Evolutionary conservation across 352 stramenopile genomes (phyloP).

Genomic region (Phytophthora citrophthora): DNA sequence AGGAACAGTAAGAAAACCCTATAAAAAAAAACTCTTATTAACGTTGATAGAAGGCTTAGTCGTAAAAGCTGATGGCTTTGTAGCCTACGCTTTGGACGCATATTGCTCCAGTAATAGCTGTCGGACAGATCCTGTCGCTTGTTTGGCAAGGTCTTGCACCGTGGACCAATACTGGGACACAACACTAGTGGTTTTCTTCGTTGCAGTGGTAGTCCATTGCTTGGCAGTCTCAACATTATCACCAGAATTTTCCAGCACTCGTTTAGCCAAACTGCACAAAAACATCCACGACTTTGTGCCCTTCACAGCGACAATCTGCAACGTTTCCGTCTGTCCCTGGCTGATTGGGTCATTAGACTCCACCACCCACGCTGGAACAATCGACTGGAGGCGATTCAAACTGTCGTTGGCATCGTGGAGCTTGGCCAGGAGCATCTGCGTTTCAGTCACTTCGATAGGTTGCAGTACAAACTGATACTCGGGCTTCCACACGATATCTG

Average conservation of each 20-base stretch:
- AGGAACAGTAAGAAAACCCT: no score
- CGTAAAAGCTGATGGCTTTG: no score
- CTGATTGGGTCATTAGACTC: neutral
- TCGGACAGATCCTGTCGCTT: conserved; percentile 2
- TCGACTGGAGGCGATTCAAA: conserved; percentile 32
- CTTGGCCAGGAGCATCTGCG: conserved; percentile 33
- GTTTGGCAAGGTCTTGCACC: neutral
- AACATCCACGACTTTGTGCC: conserved; percentile 26
- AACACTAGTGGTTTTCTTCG: neutral
- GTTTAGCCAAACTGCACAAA: conserved; percentile 18
- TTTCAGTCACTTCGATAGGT: conserved; percentile 33
- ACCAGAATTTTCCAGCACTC: conserved; percentile 15
- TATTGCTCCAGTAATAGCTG: conserved; percentile 23
- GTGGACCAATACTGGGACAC: conserved; percentile 21
- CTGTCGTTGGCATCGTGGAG: conserved; percentile 31
- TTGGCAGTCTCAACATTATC: conserved; percentile 3
- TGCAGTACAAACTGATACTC: conserved; percentile 41
- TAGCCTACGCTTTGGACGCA: neutral
- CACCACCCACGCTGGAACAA: conserved; percentile 33
- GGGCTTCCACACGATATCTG: conserved; percentile 30
- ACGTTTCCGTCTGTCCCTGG: conserved; percentile 5
- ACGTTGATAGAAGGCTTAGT: no score
- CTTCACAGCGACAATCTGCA: conserved; percentile 27
- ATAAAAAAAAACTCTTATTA: no score
- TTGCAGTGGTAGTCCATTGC: conserved; percentile 2